phyloP scores from a whole-genome alignment of 169 alveolate genomes.

The Babesia bigemina region DNA sequence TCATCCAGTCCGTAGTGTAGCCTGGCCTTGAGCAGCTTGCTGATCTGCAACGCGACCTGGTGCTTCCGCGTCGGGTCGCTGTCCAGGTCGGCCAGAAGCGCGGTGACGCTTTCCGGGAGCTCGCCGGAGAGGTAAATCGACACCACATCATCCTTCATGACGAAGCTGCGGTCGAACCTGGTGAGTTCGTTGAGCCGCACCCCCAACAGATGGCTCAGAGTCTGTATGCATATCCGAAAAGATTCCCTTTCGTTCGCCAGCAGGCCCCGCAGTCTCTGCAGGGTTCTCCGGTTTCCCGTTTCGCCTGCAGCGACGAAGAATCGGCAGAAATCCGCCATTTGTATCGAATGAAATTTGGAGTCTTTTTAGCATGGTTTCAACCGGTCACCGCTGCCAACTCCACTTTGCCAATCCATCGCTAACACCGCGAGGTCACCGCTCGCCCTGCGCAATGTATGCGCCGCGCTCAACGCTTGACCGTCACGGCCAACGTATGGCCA shows the following conservation, averaged over 20 bases:
- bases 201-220: slow-evolving; percentile 36
- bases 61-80: slow-evolving; percentile 6
- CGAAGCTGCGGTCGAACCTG: slow-evolving; percentile 29
- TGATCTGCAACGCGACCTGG: slow-evolving; percentile 28
- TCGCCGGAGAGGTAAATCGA: slow-evolving; percentile 37
- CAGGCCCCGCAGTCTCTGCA: slow-evolving; percentile 5
- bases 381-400: too few species aligned
- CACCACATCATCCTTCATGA: slow-evolving; percentile 40
- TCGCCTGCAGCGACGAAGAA: slow-evolving; percentile 24
- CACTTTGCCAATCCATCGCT: too few species aligned
- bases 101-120: slow-evolving; percentile 29
- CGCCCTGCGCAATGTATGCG: too few species aligned
- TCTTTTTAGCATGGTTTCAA: too few species aligned
- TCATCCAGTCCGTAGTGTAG: slow-evolving; percentile 24
- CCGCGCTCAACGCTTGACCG: too few species aligned
- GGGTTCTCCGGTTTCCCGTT: not conserved
- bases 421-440: too few species aligned
- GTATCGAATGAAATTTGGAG: too few species aligned
- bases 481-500: too few species aligned
- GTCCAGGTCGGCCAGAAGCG: slow-evolving; percentile 18
- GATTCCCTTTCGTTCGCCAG: slow-evolving; percentile 34
- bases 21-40: slow-evolving; percentile 28
- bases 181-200: slow-evolving; percentile 21
- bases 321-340: slow-evolving; percentile 47
- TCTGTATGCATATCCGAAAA: slow-evolving; percentile 33